A percentile compares a stretch with the other conserved stretches of the same genome.
Conservation (phyloP, 768 basidiomycete species). For the Lactarius sanguifluus region DNA sequence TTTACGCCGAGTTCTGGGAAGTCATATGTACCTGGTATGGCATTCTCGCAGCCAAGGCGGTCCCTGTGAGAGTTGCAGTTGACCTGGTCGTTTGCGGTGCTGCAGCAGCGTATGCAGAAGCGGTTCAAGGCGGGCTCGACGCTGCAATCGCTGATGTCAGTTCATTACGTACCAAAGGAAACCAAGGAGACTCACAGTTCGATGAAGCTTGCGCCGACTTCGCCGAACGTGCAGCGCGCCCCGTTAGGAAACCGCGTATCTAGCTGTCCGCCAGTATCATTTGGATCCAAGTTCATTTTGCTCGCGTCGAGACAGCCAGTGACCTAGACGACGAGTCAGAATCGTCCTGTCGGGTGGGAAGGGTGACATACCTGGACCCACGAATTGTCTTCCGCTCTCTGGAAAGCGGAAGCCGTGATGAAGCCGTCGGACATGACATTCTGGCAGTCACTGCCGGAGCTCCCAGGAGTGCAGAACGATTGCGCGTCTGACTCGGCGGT, state of each 20-base stretch:
- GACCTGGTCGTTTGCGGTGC: conserved; percentile 41
- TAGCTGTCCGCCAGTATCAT: conserved; percentile 50
- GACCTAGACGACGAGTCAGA: conserved; percentile 32
- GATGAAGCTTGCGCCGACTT: conserved; percentile 52
- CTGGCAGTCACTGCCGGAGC: conserved; percentile 34
- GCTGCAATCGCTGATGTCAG: conserved; percentile 32
- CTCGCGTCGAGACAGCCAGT: conserved; percentile 42
- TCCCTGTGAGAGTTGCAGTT: conserved; percentile 56
- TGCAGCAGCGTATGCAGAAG: conserved; percentile 53
- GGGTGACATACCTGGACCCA: conserved; percentile 40
- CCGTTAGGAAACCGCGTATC: conserved; percentile 53
- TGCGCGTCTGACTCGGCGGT: conserved; percentile 41
- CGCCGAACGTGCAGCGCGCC: conserved; percentile 53
- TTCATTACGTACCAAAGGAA: background rate
- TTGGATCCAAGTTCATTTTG: conserved; percentile 35
- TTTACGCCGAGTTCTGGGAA: conserved; percentile 40
- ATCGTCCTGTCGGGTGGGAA: background rate
- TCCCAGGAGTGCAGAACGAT: conserved; percentile 39
- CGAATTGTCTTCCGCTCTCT: conserved; percentile 38
- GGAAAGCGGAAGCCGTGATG: conserved; percentile 40
- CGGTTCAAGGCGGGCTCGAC: conserved; percentile 47
- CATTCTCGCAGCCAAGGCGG: conserved; percentile 42
- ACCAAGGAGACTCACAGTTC: conserved; percentile 41
- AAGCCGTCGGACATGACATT: conserved; percentile 38
- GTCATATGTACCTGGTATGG: conserved; percentile 48